Evolutionary conservation across 768 basidiomycete species (phyloP), one percentile per base, ranked within the genome.

Genomic region (Kwoniella shandongensis): DNA sequence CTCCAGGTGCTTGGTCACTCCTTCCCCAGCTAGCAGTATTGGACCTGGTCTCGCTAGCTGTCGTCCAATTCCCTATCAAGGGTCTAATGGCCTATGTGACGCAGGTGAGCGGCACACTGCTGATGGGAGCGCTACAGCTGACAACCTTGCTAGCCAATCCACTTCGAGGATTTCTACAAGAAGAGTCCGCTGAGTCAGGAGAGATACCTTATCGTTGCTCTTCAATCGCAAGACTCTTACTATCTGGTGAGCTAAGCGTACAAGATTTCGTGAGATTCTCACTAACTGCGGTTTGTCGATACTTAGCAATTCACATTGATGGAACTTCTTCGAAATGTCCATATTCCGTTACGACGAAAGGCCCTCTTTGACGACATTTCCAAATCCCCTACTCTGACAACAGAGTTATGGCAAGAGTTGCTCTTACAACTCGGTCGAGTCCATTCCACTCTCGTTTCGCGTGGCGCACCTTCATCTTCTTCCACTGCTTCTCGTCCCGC

Each of bases 251-350:
- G 71, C 58, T 17, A n/a, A 18, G 32, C 17, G 29, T 20, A 42
- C 22, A 20, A 41, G 22, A 35, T 45, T 13, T 18, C 22, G 17
- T 35, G 25, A 25, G 30, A 25, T 5, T 25, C 26, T 18, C 32
- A 20, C 25, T 39, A 38, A n/a, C 30, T 4, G 4, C 20, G 8
- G 29, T 5, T 27, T 11, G 15, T 11, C 10, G 2, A 44, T 36
- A 6, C 11, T 8, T 40, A 75, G 73, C 70, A 68, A 50, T 73
- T 75, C 59, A 75, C 74, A 6, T 46, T 69, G 35, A 67, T 72
- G 57, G 74, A 75, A 45, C 65, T 73, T 11, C 55, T 71, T 1
- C 66, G 72, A 25, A 57, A 69, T 4, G 55, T 64, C 3, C 46
- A 64, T 25, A 57, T 63, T 7, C 60, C 67, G 2, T 40, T 59